Conservation (phyloP, 495 filamentous ascomycete species). For the Platismatia glauca region DNA sequence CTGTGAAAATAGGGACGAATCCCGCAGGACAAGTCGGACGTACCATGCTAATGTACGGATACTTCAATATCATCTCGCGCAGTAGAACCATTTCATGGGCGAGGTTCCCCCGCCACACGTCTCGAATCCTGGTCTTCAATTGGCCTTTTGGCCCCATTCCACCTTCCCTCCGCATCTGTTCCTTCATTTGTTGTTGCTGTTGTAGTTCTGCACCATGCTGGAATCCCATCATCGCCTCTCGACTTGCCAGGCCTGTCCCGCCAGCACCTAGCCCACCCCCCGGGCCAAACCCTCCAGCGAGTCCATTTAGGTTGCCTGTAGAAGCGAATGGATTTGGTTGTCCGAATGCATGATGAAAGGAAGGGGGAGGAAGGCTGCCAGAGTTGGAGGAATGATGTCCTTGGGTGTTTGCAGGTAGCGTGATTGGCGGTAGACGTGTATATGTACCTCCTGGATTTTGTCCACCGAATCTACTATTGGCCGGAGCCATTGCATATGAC, state of each 20-base stretch:
- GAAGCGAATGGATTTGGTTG: slow-evolving; percentile 54
- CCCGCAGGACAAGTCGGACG: neutral
- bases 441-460: slow-evolving; percentile 41
- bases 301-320: slow-evolving; percentile 47
- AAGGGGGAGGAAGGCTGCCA: slow-evolving; percentile 51
- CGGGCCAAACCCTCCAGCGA: slow-evolving; percentile 49
- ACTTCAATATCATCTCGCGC: slow-evolving; percentile 73
- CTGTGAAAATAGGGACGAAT: neutral
- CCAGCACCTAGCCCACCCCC: slow-evolving; percentile 50
- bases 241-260: slow-evolving; percentile 78
- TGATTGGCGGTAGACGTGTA: slow-evolving; percentile 38
- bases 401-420: slow-evolving; percentile 23
- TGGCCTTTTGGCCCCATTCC: slow-evolving; percentile 33
- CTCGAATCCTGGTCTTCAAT: slow-evolving; percentile 70
- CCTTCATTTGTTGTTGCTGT: slow-evolving; percentile 42
- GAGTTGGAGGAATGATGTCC: slow-evolving; percentile 39
- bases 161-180: slow-evolving; percentile 42
- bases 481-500: slow-evolving; percentile 40
- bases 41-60: slow-evolving; percentile 96
- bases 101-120: slow-evolving; percentile 89
- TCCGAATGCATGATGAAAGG: slow-evolving; percentile 50
- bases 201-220: slow-evolving; percentile 66
- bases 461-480: slow-evolving; percentile 46
- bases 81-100: slow-evolving; percentile 79
- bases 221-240: slow-evolving; percentile 80